Conservation (phyloP, 805 yeast genomes). For the Monosporozyma aerobia region DNA sequence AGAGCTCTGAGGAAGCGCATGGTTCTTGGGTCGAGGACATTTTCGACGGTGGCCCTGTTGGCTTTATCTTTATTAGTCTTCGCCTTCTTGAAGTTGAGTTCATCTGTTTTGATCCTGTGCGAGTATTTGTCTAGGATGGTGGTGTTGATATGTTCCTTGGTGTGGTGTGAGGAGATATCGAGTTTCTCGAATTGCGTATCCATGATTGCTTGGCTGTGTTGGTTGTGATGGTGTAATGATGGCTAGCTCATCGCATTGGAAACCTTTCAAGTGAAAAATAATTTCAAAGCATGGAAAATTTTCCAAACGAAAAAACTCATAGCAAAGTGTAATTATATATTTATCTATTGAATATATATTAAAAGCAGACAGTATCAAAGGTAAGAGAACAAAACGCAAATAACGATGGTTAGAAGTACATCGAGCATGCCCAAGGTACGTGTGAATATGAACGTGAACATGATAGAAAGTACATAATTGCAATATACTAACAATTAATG, state of each 20-base stretch:
- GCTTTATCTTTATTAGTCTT: constrained; percentile 71
- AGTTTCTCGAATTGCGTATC: constrained; percentile 18
- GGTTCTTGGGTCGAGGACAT: constrained; percentile 92
- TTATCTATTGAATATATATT: too few relatives aligned
- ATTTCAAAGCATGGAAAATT: not conserved
- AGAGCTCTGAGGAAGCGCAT: constrained; percentile 71
- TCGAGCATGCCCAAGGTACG: constrained; percentile 17
- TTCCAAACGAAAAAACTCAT: too few relatives aligned
- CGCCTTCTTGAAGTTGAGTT: constrained; percentile 44
- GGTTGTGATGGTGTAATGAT: too few relatives aligned
- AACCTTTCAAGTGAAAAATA: too few relatives aligned
- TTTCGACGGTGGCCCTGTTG: constrained; percentile 93
- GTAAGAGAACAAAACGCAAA: too few relatives aligned
- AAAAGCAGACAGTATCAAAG: not conserved
- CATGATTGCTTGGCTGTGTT: too few relatives aligned
- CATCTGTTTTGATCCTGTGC: constrained; percentile 56
- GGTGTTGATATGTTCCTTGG: constrained; percentile 33
- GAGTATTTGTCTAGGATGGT: constrained; percentile 52
- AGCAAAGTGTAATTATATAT: too few relatives aligned
- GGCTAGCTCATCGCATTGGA: not conserved
- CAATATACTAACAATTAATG: not conserved
- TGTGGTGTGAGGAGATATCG: constrained; percentile 9
- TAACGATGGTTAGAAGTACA: not conserved
- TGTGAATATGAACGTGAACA: too few relatives aligned
- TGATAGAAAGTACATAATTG: too few relatives aligned